These are phyloP conservation scores for Citrullus mucosospermus DNA, from an alignment of 306 rosid species.

Conservation along the genomic window DNA sequence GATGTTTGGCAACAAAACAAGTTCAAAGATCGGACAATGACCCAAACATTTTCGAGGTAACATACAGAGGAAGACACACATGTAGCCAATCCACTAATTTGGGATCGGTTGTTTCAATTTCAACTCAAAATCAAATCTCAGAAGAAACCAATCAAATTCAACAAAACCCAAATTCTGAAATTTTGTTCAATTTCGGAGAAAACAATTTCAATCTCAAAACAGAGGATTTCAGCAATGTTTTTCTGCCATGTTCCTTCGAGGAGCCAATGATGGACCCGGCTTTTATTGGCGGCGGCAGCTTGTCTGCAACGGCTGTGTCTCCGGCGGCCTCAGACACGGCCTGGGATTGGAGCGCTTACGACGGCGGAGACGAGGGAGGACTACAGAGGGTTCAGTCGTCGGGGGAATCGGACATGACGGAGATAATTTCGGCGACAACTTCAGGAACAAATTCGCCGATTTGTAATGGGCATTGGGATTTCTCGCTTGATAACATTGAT, in stretches of 20 bases:
- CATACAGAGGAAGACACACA: constrained; percentile 28
- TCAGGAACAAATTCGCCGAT: constrained; percentile 54
- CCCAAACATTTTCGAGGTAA: constrained; percentile 16
- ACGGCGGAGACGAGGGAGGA: constrained; percentile 12
- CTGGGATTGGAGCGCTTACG: neutral
- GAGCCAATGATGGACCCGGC: constrained; percentile 19
- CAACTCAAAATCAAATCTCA: neutral
- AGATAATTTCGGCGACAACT: constrained; percentile 46
- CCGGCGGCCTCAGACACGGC: constrained; percentile 37
- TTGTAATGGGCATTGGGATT: constrained; percentile 19
- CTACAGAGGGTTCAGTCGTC: constrained; percentile 33
- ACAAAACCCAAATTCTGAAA: neutral
- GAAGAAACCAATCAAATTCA: neutral
- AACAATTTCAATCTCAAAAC: constrained; percentile 23
- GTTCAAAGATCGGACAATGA: constrained; percentile 29
- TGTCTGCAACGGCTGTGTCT: constrained; percentile 20
- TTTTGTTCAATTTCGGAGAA: constrained; percentile 15
- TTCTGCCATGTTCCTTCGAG: constrained; percentile 30
- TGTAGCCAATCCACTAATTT: constrained; percentile 20
- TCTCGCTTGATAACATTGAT: constrained; percentile 28
- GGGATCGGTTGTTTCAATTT: neutral
- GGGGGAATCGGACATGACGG: constrained; percentile 37
- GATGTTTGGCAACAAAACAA: constrained; percentile 33
- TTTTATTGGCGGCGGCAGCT: constrained; percentile 12
- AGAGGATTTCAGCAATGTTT: constrained; percentile 27